Base-by-base conservation (phyloP, 106 monocot genomes). In the Vanilla planifolia region DNA sequence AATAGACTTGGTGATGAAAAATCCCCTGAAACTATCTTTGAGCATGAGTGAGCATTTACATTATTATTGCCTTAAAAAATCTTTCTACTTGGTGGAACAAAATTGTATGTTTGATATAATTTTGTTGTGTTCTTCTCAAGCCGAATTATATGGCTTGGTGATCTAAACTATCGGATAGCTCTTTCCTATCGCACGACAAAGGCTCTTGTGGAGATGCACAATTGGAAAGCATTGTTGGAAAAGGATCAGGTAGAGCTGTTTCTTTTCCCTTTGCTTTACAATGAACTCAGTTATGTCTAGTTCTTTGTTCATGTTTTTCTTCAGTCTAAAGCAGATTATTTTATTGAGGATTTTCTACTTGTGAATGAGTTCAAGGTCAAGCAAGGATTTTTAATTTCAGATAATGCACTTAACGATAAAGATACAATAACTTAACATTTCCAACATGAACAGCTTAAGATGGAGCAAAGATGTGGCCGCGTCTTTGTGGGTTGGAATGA, bases 171-270 rank as follows among this genome's bases (percentile, higher is more conserved):
- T 43, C 87, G 87, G 34, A 87, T 92, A 36, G 83, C 87, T 36
- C 86, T 92, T 43, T 84, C 92, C 1, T 87, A 92, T 66, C 84
- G 80, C 25, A 73, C 83, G 32, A 73, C 87, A 33, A 92, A 87
- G 67, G 87, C 87, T 25, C 58, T 92, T 26, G 92, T 92, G 15
- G 87, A 92, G 66, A 92, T 92, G 92, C 92, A 81, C 64, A 92
- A 92, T 52, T 92, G 92, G 86, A 87, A 58, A 40, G 87, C 75
- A 65, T 63, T 92, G 33, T 64, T 92, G 37, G 87, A 87, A 67
- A 87, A 84, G 62, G 92, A 92, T 72, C 92, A 92, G 87, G 92
- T 86, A 71, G 27, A 51, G 17, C 51, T 26, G 42, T 19, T 51
- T 13, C 14, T 48, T 39, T 34, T 27, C 41, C 36, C 14, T 28